phyloP scores from a whole-genome alignment of 441 rosid genomes.

The Gossypium lobatum region DNA sequence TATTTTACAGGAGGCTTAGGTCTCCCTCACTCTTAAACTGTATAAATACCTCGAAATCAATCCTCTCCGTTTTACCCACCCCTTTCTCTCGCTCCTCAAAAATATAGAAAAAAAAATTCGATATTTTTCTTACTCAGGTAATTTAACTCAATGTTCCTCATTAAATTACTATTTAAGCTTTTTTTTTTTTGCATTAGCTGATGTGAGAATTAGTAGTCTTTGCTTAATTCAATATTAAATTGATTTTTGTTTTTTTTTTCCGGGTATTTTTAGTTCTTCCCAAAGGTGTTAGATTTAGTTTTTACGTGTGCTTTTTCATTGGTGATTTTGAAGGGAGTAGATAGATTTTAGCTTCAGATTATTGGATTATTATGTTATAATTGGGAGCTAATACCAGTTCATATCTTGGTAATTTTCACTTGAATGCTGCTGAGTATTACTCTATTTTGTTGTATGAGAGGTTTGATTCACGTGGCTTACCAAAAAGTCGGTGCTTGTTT shows the following conservation, averaged over 20 bases:
- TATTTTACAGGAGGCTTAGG: background rate
- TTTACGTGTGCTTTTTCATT: background rate
- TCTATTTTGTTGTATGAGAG: background rate
- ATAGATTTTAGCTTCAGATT: background rate
- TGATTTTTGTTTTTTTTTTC: background rate
- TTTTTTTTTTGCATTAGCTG: background rate
- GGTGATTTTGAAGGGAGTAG: background rate
- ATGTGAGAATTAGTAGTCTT: background rate
- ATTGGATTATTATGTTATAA: background rate
- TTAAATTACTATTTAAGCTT: background rate
- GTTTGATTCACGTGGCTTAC: background rate
- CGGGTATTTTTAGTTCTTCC: background rate
- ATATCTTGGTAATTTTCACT: background rate
- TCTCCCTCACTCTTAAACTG: background rate
- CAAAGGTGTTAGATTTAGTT: background rate
- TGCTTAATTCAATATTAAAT: background rate
- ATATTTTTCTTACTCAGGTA: background rate
- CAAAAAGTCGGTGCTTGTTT: background rate
- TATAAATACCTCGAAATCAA: background rate
- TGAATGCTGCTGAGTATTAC: background rate
- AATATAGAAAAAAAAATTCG: background rate
- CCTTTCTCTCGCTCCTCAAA: background rate
- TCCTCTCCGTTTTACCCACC: background rate
- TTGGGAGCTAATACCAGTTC: background rate
- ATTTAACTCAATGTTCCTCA: background rate